Conservation (phyloP, 2,329 filamentous ascomycete species). For the Aspergillus vadensis region DNA sequence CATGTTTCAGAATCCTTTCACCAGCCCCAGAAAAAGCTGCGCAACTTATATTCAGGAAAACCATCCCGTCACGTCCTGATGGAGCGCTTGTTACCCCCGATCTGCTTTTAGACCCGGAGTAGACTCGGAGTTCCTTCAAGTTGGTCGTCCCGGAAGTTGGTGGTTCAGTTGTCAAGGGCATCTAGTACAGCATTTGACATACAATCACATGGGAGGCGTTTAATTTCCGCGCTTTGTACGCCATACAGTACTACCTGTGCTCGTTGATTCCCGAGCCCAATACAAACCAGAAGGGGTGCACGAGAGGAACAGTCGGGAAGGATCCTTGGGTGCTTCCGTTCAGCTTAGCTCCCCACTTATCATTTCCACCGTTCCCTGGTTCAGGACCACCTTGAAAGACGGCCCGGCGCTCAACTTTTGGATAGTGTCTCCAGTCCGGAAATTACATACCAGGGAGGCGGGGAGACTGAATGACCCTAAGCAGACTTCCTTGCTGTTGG, state of each 20-base stretch:
- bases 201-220: neutral
- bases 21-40: neutral
- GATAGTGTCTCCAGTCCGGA: conserved; percentile 14
- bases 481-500: neutral
- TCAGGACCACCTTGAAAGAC: conserved; percentile 3
- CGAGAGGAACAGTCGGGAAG: conserved; percentile 11
- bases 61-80: neutral
- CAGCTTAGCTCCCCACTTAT: conserved; percentile 21
- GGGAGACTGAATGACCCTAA: neutral
- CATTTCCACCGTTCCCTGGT: conserved; percentile 17
- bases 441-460: conserved; percentile 16
- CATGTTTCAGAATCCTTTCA: conserved; percentile 19
- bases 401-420: conserved; percentile 13
- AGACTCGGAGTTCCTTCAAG: neutral
- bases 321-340: conserved; percentile 15
- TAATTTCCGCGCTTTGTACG: neutral
- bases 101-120: neutral
- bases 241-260: neutral
- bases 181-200: neutral
- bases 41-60: neutral
- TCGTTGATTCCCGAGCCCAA: neutral
- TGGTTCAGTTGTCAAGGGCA: neutral
- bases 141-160: neutral
- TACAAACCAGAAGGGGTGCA: neutral
- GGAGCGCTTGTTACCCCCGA: neutral